These are phyloP conservation scores for Entoloma clypeatum DNA, from an alignment of 1,284 basidiomycete genomes.

Conservation along the genomic window DNA sequence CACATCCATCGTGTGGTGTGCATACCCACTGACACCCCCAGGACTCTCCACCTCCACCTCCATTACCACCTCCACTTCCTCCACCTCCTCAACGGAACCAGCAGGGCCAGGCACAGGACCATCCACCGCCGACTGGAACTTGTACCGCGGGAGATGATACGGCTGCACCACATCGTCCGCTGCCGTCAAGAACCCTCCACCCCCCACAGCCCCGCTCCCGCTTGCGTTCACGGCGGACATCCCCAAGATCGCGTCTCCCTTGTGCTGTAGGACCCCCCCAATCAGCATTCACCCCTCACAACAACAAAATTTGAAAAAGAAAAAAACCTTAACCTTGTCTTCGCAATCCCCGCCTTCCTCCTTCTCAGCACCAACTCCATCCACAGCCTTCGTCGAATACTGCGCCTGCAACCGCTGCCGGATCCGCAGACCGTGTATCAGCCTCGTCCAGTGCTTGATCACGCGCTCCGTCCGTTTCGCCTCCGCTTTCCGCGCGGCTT, in stretches of 20 bases:
- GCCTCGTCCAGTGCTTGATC: conserved; percentile 84
- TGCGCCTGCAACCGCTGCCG: conserved; percentile 78
- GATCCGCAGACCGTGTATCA: conserved; percentile 87
- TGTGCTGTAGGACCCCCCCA: too few species aligned
- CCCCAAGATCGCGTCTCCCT: conserved; percentile 8
- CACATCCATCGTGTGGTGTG: conserved; percentile 31
- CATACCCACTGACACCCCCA: conserved; percentile 26
- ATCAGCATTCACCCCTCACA: too few species aligned
- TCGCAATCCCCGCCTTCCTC: conserved; percentile 16
- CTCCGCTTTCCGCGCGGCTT: conserved; percentile 73
- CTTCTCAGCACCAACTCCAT: conserved; percentile 19
- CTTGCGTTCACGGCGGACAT: conserved; percentile 13
- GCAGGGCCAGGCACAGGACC: conserved; percentile 5
- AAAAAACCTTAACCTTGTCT: not conserved
- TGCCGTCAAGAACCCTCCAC: conserved; percentile 63
- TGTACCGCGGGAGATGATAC: conserved; percentile 64
- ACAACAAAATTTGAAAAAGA: conserved; percentile 8
- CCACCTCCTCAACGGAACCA: not conserved
- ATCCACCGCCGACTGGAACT: conserved; percentile 39
- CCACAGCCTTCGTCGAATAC: conserved; percentile 50
- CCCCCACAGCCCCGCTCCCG: conserved; percentile 24
- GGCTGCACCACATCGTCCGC: conserved; percentile 72
- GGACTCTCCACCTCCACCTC: conserved; percentile 8
- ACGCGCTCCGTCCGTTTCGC: conserved; percentile 77
- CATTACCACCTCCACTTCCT: conserved; percentile 7